Base-by-base conservation (phyloP, 1,284 basidiomycete species). In the Melampsora larici-populina region DNA sequence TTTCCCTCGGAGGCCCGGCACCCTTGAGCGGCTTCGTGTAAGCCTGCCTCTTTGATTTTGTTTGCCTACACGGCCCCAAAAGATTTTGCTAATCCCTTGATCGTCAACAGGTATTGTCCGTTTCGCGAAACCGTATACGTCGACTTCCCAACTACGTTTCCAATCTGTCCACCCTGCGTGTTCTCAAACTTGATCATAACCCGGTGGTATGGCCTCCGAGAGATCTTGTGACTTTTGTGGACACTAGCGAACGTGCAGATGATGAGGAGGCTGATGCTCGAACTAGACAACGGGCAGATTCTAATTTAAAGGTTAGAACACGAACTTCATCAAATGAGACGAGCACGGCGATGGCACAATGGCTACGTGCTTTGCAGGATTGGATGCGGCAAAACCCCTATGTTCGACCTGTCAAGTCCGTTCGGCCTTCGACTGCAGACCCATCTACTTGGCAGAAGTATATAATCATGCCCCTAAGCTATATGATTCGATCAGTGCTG, bases 151-250 rank as follows among this genome's bases (percentile, higher is more conserved):
- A 86, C 5, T 98, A 96, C 84, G 84, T 98, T 60, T 85, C 87
- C 21, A 87, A 89, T 79, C 95, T 97, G 83, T 85, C 85, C 46
- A 87, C 88, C 73, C 86, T 99, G 48, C 89, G 90, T 73, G 88
- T 96, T 40, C 87, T 98, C 82, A 94, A 93, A 83, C 86, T 93
- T 11, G 94, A 97, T 81, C 89, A 90, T 80, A 98, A 98, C 82
- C 93, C 93, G 1, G 87, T 97, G 51, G 90, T 93, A 83, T 98
- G 94, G 94, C 96, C 96, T 1, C 85, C 85, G 33, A 81, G 82
- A 36, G 82, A 82, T 3, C 70, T 83, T 4, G 73, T 83, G 11
- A 63, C 78, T 1, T 80, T 81, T 46, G 49, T 75, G 21, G 72
- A 75, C 51, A 51, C 63, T 6, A 29, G 17, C 8, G 72, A 75